Evolutionary conservation across 345 rosid species (phyloP).

Genomic region (Ceriops zippeliana): DNA sequence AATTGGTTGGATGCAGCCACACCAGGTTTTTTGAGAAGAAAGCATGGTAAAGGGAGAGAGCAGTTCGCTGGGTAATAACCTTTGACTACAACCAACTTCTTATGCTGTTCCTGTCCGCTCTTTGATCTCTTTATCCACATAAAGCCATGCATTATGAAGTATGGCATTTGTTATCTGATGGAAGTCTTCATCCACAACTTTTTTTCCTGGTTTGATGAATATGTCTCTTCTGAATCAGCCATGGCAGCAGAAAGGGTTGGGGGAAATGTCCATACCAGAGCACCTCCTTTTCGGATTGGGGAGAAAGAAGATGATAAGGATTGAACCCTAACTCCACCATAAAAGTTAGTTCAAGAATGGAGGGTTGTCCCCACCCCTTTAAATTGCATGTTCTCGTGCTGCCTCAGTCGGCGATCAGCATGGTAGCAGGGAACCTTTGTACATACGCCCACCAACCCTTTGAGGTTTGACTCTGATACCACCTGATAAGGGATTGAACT

Average conservation of each 20-base stretch:
- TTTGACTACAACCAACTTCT: conserved; percentile 13
- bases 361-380: too few relatives aligned
- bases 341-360: too few relatives aligned
- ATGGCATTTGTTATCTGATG: not conserved
- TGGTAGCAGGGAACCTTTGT: too few relatives aligned
- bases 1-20: conserved; percentile 18
- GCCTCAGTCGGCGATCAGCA: too few relatives aligned
- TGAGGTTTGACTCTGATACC: too few relatives aligned
- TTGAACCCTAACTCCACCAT: too few relatives aligned
- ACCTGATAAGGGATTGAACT: too few relatives aligned
- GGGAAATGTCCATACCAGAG: conserved; percentile 80
- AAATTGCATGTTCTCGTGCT: too few relatives aligned
- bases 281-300: conserved; percentile 81
- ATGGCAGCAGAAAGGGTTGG: conserved; percentile 27
- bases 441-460: too few relatives aligned
- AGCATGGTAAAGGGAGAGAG: conserved; percentile 26
- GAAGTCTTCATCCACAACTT: conserved; percentile 8
- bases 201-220: conserved; percentile 42
- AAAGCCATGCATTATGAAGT: not conserved
- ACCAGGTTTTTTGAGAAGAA: conserved; percentile 37
- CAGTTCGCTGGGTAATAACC: conserved; percentile 46
- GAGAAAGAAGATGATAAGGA: conserved; percentile 45
- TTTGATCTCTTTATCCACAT: not conserved
- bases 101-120: conserved; percentile 6
- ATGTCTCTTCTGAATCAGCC: conserved; percentile 32